These are phyloP conservation scores for Agapanthus africanus DNA, from an alignment of 106 monocot species.

Conservation along the genomic window DNA sequence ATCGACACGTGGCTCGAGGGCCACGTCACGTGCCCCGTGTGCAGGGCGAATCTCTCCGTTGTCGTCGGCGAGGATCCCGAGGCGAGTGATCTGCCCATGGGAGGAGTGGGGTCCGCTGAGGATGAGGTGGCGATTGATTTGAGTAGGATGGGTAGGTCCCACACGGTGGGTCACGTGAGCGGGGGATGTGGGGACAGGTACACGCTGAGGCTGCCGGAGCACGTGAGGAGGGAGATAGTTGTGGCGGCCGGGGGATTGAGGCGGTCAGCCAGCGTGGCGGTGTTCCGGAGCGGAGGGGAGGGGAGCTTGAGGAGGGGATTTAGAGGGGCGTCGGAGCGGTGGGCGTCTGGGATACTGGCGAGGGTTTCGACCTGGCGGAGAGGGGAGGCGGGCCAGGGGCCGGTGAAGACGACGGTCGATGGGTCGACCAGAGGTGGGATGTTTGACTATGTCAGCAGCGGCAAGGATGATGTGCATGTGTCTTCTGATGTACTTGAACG, in stretches of 20 bases:
- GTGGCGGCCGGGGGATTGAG: conserved; percentile 10
- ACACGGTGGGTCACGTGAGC: conserved; percentile 13
- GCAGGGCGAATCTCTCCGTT: conserved; percentile 36
- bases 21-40: conserved; percentile 64
- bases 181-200: conserved; percentile 19
- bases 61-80: too few relatives aligned
- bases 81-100: too few relatives aligned
- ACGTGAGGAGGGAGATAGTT: conserved; percentile 23
- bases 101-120: neutral
- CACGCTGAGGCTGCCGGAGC: conserved; percentile 36
- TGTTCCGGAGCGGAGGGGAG: conserved; percentile 10
- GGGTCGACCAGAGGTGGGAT: neutral
- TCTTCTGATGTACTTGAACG: too few relatives aligned
- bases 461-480: too few relatives aligned
- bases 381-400: neutral
- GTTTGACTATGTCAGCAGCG: too few relatives aligned
- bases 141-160: conserved; percentile 13
- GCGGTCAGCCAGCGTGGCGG: conserved; percentile 36
- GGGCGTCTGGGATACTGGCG: too few relatives aligned
- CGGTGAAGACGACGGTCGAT: neutral
- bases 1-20: conserved; percentile 44
- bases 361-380: conserved; percentile 8
- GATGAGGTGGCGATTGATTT: conserved; percentile 1
- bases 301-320: conserved; percentile 13
- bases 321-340: conserved; percentile 6